phyloP scores from a whole-genome alignment of 2,329 filamentous ascomycete genomes.

The Xylariaceae sp. region DNA sequence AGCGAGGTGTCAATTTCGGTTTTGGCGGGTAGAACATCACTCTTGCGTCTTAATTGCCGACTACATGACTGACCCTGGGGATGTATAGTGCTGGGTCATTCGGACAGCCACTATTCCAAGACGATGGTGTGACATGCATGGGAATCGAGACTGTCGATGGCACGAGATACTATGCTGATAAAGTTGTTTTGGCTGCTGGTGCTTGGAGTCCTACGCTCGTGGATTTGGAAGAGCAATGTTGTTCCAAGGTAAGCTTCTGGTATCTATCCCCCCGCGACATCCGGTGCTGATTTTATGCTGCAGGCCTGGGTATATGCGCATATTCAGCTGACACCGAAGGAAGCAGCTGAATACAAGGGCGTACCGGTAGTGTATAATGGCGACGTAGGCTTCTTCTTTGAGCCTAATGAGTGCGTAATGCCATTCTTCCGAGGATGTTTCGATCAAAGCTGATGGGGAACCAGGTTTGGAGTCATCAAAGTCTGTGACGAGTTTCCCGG shows the following conservation, averaged over 20 bases:
- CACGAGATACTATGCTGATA: conserved; percentile 37
- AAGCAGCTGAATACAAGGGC: conserved; percentile 36
- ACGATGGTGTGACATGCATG: conserved; percentile 31
- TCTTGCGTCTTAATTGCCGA: not conserved
- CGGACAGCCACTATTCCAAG: conserved; percentile 34
- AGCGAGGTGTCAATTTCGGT: conserved; percentile 36
- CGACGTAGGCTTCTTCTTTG: conserved; percentile 45
- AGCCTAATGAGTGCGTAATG: conserved; percentile 37
- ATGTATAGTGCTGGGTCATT: conserved; percentile 36
- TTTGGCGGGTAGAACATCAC: conserved; percentile 29
- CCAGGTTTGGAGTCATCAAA: conserved; percentile 29
- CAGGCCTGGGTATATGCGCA: conserved; percentile 43
- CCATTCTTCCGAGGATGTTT: too few relatives aligned
- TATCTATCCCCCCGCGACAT: not conserved
- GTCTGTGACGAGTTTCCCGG: conserved; percentile 36
- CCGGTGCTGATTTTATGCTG: conserved; percentile 4
- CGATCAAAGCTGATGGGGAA: not conserved
- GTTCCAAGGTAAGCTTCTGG: conserved; percentile 26
- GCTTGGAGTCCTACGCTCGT: conserved; percentile 33
- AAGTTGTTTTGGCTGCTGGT: conserved; percentile 38
- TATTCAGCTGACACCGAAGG: conserved; percentile 36
- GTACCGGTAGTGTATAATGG: conserved; percentile 42
- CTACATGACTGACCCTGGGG: conserved; percentile 2
- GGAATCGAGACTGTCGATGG: conserved; percentile 38
- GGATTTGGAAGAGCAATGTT: conserved; percentile 33